Conservation (phyloP, 2,329 filamentous ascomycete genomes). For the Epichloe scottii region DNA sequence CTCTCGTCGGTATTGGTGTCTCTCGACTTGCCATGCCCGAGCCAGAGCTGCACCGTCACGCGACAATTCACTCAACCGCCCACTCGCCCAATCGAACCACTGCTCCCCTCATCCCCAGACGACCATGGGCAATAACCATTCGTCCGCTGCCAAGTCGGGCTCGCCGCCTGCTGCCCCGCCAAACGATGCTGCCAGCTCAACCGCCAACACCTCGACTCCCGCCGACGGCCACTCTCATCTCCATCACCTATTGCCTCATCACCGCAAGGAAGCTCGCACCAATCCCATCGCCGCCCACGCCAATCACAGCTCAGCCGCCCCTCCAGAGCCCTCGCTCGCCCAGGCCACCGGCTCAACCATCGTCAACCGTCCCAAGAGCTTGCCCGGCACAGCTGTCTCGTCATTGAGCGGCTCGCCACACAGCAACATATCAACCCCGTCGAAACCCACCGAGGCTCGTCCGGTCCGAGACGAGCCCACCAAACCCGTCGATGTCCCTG, state of each 20-base stretch:
- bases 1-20: too few species aligned
- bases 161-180: constrained; percentile 11
- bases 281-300: constrained; percentile 43
- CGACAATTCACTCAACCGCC: neutral
- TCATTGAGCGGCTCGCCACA: constrained; percentile 36
- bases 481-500: constrained; percentile 47
- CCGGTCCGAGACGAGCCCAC: constrained; percentile 25
- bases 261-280: constrained; percentile 28
- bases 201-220: constrained; percentile 4
- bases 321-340: constrained; percentile 49
- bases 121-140: constrained; percentile 26
- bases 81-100: neutral
- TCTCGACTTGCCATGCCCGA: too few species aligned
- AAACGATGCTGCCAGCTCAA: constrained; percentile 13
- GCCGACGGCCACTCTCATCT: constrained; percentile 4
- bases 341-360: constrained; percentile 46
- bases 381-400: constrained; percentile 36
- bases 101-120: constrained; percentile 1
- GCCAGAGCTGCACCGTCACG: constrained; percentile 3
- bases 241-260: constrained; percentile 14
- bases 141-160: constrained; percentile 24
- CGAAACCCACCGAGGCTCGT: constrained; percentile 16
- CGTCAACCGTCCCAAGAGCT: constrained; percentile 31
- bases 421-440: constrained; percentile 20
- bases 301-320: constrained; percentile 42